Base-by-base conservation (phyloP, 73 alveolate species). In the Paramecium biaurelia region DNA sequence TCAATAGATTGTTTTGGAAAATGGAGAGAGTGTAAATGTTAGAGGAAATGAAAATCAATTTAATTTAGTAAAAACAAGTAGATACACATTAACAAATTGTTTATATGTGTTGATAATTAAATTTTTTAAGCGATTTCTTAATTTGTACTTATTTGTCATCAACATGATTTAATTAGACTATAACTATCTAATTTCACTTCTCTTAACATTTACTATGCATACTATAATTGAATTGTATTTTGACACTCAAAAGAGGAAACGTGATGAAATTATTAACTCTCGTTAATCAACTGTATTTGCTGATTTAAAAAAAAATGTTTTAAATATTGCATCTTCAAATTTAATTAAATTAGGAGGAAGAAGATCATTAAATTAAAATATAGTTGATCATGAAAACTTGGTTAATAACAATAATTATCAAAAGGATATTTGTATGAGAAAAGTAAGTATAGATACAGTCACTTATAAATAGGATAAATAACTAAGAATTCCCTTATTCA, bases 111-210 rank as follows among this genome's bases (percentile, higher is more conserved):
- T 30, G n/a, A 32, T 18, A 43, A 30, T 30, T 47, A 43, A 14
- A 23, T 79, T 43, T 34, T 43, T 79, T 79, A 41, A 79, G 70
- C 35, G 90, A 79, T 24, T 41, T 11, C 34, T 47, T 37, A 79
- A 79, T 63, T 24, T 79, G 32, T 79, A 79, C 74, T 79, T 79
- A 43, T 79, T 79, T 26, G 32, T 79, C 34, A 45, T 79, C 45
- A 79, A 79, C 72, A 42, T 79, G 90, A 23, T 79, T 18, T 41
- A 23, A 42, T 24, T 79, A 79, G 90, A 79, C 41, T 43, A 30
- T 14, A 79, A 42, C 14, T 79, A 79, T 45, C 30, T 79, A 45
- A 43, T 45, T 43, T 79, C 90, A 10, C 72, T 79, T 0, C 15
- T 79, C 1, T 30, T 79, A 24, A 24, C 76, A 18, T 79, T 79